Evolutionary conservation across 139 green algal species (phyloP), one percentile per base, ranked within the genome.

Genomic region (Coelastrella sp.): DNA sequence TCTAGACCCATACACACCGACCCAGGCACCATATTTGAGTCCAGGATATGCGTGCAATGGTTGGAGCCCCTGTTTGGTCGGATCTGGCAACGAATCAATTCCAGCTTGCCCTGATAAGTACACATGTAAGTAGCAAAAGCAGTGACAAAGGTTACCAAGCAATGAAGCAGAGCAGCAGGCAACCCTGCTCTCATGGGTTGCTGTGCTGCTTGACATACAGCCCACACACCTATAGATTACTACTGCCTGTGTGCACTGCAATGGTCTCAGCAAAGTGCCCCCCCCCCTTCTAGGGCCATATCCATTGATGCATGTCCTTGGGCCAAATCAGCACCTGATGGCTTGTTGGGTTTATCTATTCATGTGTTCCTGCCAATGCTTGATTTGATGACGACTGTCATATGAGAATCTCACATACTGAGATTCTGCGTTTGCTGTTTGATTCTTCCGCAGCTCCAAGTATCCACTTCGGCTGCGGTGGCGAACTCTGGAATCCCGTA

Each of bases 401-500:
- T 71, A 13, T 71, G 61, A 71, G 61, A 47, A 47, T 47, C 32
- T 47, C 32, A 47, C 32, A 47, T 47, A 47, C 32, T 47, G 32
- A 47, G 32, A 47, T 73, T 13, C 64, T 13, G 11, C 61, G 54
- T 83, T 7, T 83, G 8, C 17, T n/a, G 10, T 16, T 6, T 47
- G 32, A 47, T 56, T 47, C 3, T 47, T 3, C 8, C 73, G 84
- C 85, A 90, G 85, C 85, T 47, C 85, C 85, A 68, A 84, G 73
- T 58, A n/a, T 76, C n/a, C 73, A 90, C 17, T 90, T 56, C 20
- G 85, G 85, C 22, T 90, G 85, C 60, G 23, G 58, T 22, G 87
- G 87, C 6, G 87, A 91, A 78, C 87, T 91, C 4, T 91, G 87
- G 87, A 58, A 80, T 5, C 20, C 87, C 10, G 47, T 78, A 47